Conservation (phyloP, 306 rosid species). For the Cicer bijugum region DNA sequence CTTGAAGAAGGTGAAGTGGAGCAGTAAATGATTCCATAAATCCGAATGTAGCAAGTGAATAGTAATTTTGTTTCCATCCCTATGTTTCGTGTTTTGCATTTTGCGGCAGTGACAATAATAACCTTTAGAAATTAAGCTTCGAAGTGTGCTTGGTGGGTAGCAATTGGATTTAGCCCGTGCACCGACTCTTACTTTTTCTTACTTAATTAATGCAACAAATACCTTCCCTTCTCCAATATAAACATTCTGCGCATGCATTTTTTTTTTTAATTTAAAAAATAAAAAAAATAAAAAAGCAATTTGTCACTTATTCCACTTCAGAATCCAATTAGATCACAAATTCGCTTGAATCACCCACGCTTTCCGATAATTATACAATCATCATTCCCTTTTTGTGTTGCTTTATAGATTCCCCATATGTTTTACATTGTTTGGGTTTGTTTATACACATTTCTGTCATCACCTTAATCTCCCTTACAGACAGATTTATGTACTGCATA, state of each 20-base stretch:
- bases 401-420: constrained; percentile 37
- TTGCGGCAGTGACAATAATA: constrained; percentile 43
- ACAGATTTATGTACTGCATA: too few relatives aligned
- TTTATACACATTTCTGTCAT: constrained; percentile 11
- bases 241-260: constrained; percentile 58
- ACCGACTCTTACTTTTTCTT: constrained; percentile 52
- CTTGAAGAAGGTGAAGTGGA: constrained; percentile 25
- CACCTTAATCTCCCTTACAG: too few relatives aligned
- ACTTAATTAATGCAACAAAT: constrained; percentile 18
- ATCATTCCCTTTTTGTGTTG: constrained; percentile 39
- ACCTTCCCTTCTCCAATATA: constrained; percentile 29
- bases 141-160: constrained; percentile 46
- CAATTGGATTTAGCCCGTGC: constrained; percentile 49
- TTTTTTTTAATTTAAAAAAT: constrained; percentile 1
- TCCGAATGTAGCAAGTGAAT: constrained; percentile 30
- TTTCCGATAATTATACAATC: constrained; percentile 43
- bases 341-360: constrained; percentile 34
- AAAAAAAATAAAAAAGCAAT: background rate
- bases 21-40: constrained; percentile 19
- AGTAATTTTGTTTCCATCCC: constrained; percentile 1
- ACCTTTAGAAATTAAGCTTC: constrained; percentile 13
- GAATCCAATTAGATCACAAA: constrained; percentile 26
- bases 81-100: constrained; percentile 27
- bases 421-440: constrained; percentile 30
- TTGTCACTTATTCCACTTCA: constrained; percentile 56